These are phyloP conservation scores for Ophiosphaerella korrae DNA, from an alignment of 2,329 filamentous ascomycete genomes.

Conservation along the genomic window DNA sequence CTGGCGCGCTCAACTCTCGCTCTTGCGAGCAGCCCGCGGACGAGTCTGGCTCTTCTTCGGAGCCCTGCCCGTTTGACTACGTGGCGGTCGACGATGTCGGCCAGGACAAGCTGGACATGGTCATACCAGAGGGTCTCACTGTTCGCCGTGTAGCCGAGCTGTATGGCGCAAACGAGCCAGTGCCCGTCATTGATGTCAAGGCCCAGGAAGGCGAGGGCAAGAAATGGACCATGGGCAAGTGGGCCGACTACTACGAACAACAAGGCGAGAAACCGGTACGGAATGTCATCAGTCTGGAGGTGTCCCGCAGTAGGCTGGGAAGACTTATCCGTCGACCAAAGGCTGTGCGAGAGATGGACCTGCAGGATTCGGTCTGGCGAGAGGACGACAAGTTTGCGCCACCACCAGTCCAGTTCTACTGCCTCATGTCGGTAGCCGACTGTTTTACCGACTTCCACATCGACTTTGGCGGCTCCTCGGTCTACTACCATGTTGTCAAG, in stretches of 20 bases:
- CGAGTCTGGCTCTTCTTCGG: neutral
- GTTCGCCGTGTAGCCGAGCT: conserved; percentile 67
- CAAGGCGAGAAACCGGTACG: conserved; percentile 65
- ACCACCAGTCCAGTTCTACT: conserved; percentile 71
- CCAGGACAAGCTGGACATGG: conserved; percentile 70
- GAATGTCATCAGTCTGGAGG: conserved; percentile 72
- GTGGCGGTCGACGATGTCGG: conserved; percentile 61
- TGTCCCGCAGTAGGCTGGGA: conserved; percentile 67
- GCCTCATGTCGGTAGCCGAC: conserved; percentile 72
- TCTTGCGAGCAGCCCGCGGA: conserved; percentile 27
- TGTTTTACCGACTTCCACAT: conserved; percentile 76
- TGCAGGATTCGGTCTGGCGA: conserved; percentile 62
- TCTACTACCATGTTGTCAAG: conserved; percentile 72
- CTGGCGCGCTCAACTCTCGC: conserved; percentile 64
- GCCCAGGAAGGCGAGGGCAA: conserved; percentile 69
- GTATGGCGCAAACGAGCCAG: conserved; percentile 65
- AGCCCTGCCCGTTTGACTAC: conserved; percentile 50
- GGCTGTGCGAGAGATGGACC: conserved; percentile 67
- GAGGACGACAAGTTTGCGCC: conserved; percentile 61
- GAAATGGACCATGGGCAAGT: conserved; percentile 68
- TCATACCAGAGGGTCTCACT: conserved; percentile 67
- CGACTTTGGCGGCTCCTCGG: conserved; percentile 72
- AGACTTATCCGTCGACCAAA: conserved; percentile 66
- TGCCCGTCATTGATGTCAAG: conserved; percentile 73
- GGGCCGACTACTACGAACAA: conserved; percentile 72